A percentile compares a stretch with the other conserved stretches of the same genome.
Conservation (phyloP, 2,329 filamentous ascomycete genomes). For the Aureobasidium sp. region DNA sequence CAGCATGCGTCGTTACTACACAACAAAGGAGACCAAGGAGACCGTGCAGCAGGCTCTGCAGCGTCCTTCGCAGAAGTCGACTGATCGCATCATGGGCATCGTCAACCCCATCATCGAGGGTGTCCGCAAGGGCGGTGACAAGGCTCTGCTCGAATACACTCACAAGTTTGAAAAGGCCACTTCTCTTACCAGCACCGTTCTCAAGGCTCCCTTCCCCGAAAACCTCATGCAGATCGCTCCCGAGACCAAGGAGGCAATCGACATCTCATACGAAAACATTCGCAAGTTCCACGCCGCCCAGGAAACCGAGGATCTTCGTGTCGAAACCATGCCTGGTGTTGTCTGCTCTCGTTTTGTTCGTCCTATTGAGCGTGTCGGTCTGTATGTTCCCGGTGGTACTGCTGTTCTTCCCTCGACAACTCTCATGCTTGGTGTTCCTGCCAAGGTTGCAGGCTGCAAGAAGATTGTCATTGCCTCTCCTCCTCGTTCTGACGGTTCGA, state of each 20-base stretch:
- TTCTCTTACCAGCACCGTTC: conserved; percentile 77
- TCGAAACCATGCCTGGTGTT: conserved; percentile 98
- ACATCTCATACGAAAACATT: conserved; percentile 90
- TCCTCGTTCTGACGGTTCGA: conserved; percentile 76
- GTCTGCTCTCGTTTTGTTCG: conserved; percentile 87
- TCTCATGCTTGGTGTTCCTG: conserved; percentile 95
- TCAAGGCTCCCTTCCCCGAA: conserved; percentile 80
- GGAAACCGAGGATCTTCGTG: conserved; percentile 70
- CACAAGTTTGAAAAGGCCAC: conserved; percentile 98
- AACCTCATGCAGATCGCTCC: conserved; percentile 76
- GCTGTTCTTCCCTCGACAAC: conserved; percentile 96
- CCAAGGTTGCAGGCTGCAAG: conserved; percentile 93
- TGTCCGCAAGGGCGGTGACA: conserved; percentile 75
- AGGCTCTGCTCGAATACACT: conserved; percentile 82
- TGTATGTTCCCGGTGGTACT: conserved; percentile 93
- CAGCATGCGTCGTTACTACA: conserved; percentile 72
- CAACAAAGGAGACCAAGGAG: conserved; percentile 54
- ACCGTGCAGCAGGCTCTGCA: conserved; percentile 70
- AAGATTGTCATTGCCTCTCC: conserved; percentile 92
- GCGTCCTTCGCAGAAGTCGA: conserved; percentile 86
- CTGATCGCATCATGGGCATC: conserved; percentile 87
- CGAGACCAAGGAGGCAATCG: conserved; percentile 88
- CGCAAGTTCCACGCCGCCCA: conserved; percentile 89
- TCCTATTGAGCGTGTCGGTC: conserved; percentile 89
- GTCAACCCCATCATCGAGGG: conserved; percentile 88